These are phyloP conservation scores for Aspergillus bridgeri DNA, from an alignment of 495 filamentous ascomycete genomes.

Conservation along the genomic window DNA sequence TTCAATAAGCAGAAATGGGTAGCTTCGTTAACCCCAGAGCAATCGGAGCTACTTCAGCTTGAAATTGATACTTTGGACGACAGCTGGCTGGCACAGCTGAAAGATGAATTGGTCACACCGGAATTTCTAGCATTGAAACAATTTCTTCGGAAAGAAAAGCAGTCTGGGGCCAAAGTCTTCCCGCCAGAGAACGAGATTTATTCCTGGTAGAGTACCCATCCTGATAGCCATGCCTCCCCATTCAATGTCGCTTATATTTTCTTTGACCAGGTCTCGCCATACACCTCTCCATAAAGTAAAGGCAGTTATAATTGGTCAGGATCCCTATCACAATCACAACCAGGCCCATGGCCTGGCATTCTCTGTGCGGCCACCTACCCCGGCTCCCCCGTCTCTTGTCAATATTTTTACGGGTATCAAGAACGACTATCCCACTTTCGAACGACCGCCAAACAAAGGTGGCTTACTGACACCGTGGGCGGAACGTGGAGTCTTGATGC, in stretches of 20 bases:
- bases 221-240: no score
- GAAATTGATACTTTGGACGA: conserved; percentile 91
- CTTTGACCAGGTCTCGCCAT: conserved; percentile 73
- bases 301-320: conserved; percentile 88
- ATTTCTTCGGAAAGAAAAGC: conserved; percentile 77
- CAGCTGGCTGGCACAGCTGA: conserved; percentile 83
- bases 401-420: conserved; percentile 89
- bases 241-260: neutral
- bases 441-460: conserved; percentile 65
- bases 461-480: conserved; percentile 92
- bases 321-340: conserved; percentile 93
- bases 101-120: conserved; percentile 70
- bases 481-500: conserved; percentile 80
- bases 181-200: conserved; percentile 90
- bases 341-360: conserved; percentile 96
- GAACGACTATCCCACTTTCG: conserved; percentile 83
- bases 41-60: conserved; percentile 73
- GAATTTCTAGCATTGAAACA: conserved; percentile 84
- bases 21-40: conserved; percentile 70
- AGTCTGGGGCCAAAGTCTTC: conserved; percentile 71
- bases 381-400: conserved; percentile 77
- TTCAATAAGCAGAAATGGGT: conserved; percentile 92
- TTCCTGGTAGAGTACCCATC: conserved; percentile 62
- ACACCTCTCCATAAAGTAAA: conserved; percentile 86
- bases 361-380: conserved; percentile 85